These are phyloP conservation scores for Aspergillus quadricinctus DNA, from an alignment of 2,329 filamentous ascomycete genomes.

Conservation along the genomic window DNA sequence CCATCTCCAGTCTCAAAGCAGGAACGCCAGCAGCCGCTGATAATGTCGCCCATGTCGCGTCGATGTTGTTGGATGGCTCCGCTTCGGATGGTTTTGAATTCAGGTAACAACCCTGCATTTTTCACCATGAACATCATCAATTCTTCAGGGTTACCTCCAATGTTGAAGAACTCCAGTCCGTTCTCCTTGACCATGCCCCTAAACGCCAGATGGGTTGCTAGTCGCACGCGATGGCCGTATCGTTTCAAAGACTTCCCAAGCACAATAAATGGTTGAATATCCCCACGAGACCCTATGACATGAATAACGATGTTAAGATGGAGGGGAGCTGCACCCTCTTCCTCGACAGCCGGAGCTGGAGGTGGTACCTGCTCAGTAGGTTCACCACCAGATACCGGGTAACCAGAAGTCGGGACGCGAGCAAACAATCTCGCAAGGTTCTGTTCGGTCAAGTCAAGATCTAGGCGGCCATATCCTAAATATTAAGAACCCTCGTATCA, in stretches of 20 bases:
- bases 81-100: conserved; percentile 68
- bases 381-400: too few relatives aligned
- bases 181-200: conserved; percentile 64
- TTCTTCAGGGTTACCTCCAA: conserved; percentile 70
- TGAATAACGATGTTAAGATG: conserved; percentile 64
- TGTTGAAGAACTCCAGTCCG: conserved; percentile 69
- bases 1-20: conserved; percentile 78
- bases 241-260: conserved; percentile 62
- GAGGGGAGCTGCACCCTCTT: background rate
- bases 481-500: too few relatives aligned
- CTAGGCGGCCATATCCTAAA: too few relatives aligned
- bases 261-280: conserved; percentile 72
- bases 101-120: conserved; percentile 80
- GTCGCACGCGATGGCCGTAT: conserved; percentile 66
- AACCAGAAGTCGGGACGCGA: too few relatives aligned
- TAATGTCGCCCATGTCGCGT: conserved; percentile 69
- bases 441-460: too few relatives aligned
- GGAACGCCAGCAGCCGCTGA: conserved; percentile 82
- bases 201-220: conserved; percentile 70
- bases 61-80: conserved; percentile 73
- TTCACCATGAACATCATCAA: conserved; percentile 91
- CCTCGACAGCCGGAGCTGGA: too few relatives aligned
- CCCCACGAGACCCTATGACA: conserved; percentile 69
- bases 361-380: too few relatives aligned
- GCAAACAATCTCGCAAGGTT: too few relatives aligned